Evolutionary conservation across 225 moss, liverwort and hornwort species (phyloP).

Genomic region (Thuidium tamariscinum): DNA sequence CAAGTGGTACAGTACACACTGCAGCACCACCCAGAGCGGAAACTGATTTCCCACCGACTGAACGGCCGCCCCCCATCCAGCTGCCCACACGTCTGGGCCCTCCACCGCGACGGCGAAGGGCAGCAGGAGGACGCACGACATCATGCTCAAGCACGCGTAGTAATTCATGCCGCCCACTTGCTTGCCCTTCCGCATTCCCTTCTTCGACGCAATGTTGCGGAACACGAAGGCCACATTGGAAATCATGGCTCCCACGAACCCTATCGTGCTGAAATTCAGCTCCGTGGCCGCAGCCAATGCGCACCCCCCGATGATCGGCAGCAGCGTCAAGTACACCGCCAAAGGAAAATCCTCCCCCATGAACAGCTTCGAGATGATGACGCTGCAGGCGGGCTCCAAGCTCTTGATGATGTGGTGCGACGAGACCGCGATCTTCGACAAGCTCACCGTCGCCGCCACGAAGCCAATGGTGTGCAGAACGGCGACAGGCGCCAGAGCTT

Average conservation of each 20-base stretch:
- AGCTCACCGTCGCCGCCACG: conserved; percentile 89
- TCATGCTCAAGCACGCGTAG: conserved; percentile 77
- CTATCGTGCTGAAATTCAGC: conserved; percentile 68
- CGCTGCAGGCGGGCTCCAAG: conserved; percentile 89
- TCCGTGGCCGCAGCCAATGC: conserved; percentile 78
- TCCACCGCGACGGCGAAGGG: conserved; percentile 80
- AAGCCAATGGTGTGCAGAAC: conserved; percentile 76
- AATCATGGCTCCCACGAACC: conserved; percentile 89
- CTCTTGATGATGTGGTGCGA: conserved; percentile 98
- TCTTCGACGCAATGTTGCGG: conserved; percentile 80
- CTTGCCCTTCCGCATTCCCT: conserved; percentile 62
- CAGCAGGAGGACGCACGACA: conserved; percentile 59
- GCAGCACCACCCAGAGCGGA: conserved; percentile 37
- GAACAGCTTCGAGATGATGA: conserved; percentile 44
- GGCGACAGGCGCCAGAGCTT: conserved; percentile 64
- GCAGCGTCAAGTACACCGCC: conserved; percentile 55
- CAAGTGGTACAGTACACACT: conserved; percentile 42
- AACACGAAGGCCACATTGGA: conserved; percentile 89
- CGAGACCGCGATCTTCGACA: conserved; percentile 91
- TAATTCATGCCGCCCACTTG: conserved; percentile 97
- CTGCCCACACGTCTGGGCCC: conserved; percentile 60
- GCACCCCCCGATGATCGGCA: conserved; percentile 84
- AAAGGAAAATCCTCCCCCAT: conserved; percentile 46
- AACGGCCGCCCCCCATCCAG: conserved; percentile 59
- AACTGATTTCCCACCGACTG: conserved; percentile 55